Evolutionary conservation across 1,139 yeast genomes (phyloP).

Genomic region (Scheffersomyces cryptocercus): DNA sequence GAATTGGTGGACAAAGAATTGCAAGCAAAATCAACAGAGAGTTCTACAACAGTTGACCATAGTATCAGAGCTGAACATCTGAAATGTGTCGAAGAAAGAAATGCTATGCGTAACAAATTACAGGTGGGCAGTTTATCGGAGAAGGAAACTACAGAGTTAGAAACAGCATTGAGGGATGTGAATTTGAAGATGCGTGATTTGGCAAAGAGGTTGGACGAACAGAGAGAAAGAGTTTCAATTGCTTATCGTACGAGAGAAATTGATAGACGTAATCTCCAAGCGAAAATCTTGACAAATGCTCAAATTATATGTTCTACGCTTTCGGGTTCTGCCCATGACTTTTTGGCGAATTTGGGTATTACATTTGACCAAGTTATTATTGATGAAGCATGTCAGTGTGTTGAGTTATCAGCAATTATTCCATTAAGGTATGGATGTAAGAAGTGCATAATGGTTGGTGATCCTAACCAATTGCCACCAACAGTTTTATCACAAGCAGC

Average conservation of each 20-base stretch:
- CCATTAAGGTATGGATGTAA: conserved; percentile 92
- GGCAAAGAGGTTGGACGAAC: conserved; percentile 74
- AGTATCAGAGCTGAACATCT: conserved; percentile 54
- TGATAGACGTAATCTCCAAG: conserved; percentile 74
- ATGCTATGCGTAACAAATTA: conserved; percentile 43
- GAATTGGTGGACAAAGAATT: conserved; percentile 77
- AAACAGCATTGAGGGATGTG: conserved; percentile 53
- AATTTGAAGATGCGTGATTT: conserved; percentile 64
- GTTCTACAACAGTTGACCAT: conserved; percentile 40
- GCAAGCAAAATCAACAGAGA: conserved; percentile 40
- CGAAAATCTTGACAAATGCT: conserved; percentile 70
- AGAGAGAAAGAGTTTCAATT: conserved; percentile 70
- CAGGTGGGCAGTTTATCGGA: conserved; percentile 34
- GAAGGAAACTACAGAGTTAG: conserved; percentile 45
- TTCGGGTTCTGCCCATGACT: conserved; percentile 93
- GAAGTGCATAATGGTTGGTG: conserved; percentile 97
- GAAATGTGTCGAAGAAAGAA: conserved; percentile 52
- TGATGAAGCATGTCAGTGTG: conserved; percentile 98
- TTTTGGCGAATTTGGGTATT: conserved; percentile 71
- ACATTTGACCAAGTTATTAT: conserved; percentile 91
- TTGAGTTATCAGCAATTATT: conserved; percentile 87
- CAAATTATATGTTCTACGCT: conserved; percentile 90
- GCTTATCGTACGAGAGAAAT: conserved; percentile 76
- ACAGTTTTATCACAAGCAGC: conserved; percentile 95
- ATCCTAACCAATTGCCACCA: conserved; percentile 97